A percentile compares a stretch with the other conserved stretches of the same genome.
Evolutionary conservation across 345 rosid genomes (phyloP).

Genomic region (Fremontodendron californicum): DNA sequence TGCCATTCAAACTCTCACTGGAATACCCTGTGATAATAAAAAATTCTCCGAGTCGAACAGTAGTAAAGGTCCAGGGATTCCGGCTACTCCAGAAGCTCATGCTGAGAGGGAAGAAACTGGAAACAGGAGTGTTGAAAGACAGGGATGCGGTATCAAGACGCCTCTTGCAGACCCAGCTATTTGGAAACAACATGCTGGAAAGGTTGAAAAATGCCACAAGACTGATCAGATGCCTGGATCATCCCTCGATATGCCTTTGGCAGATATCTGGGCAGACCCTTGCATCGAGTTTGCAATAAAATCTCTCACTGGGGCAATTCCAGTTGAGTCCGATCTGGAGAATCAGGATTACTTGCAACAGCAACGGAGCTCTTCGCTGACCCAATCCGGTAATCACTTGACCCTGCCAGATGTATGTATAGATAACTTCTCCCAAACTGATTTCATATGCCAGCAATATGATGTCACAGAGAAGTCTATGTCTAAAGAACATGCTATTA

Average conservation of each 20-base stretch:
- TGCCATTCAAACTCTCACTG: conserved; percentile 91
- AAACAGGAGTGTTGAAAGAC: conserved; percentile 15
- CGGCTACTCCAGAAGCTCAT: conserved; percentile 18
- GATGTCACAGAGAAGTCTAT: conserved; percentile 26
- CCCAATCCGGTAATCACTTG: conserved; percentile 32
- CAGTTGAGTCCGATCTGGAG: conserved; percentile 43
- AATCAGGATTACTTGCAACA: conserved; percentile 31
- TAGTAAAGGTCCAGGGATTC: conserved; percentile 14
- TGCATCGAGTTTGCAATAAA: conserved; percentile 92
- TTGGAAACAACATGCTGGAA: conserved; percentile 22
- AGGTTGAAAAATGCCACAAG: conserved; percentile 6
- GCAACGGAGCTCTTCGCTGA: conserved; percentile 32
- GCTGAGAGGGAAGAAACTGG: conserved; percentile 16
- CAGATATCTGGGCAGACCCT: conserved; percentile 75
- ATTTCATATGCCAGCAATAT: conserved; percentile 39
- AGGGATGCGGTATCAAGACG: conserved; percentile 15
- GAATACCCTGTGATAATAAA: conserved; percentile 41
- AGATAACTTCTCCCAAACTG: conserved; percentile 36
- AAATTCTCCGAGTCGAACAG: conserved; percentile 33
- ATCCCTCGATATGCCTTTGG: conserved; percentile 29
- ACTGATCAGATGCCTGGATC: conserved; percentile 24
- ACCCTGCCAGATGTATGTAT: conserved; percentile 26
- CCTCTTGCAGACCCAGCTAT: conserved; percentile 6
- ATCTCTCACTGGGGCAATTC: conserved; percentile 74
- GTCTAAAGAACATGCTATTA: conserved; percentile 10